Percentiles rank a stretch among this genome's conserved stretches.
Evolutionary conservation across 139 green algal species (phyloP).

Genomic region (Chlamydomonas urium): DNA sequence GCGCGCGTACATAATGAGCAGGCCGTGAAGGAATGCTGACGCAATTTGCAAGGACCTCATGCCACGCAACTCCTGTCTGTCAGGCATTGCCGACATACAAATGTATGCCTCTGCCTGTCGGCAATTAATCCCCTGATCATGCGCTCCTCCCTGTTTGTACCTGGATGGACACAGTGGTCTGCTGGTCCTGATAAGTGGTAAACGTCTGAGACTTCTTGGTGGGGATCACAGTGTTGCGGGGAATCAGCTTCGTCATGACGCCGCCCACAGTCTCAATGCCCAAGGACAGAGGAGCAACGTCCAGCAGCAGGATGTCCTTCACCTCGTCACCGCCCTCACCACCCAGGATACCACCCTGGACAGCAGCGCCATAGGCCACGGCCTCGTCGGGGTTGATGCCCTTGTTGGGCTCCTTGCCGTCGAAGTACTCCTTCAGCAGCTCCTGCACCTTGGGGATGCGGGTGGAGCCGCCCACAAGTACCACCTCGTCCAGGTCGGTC

Average conservation of each 20-base stretch:
- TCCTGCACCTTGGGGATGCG: conserved; percentile 92
- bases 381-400: conserved; percentile 94
- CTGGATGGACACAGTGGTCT: conserved; percentile 87
- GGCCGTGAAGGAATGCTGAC: neutral
- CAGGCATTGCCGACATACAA: no score
- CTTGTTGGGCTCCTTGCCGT: conserved; percentile 92
- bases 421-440: conserved; percentile 86
- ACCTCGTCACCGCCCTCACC: conserved; percentile 41
- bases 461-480: conserved; percentile 94
- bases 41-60: neutral
- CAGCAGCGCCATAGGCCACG: conserved; percentile 87
- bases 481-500: conserved; percentile 54
- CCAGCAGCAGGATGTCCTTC: conserved; percentile 37
- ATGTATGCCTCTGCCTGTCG: neutral
- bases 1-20: neutral
- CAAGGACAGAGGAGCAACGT: conserved; percentile 76
- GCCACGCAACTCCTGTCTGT: neutral
- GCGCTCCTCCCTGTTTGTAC: no score
- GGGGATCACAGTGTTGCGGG: conserved; percentile 86
- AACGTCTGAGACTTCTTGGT: conserved; percentile 99
- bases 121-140: no score
- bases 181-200: conserved; percentile 98
- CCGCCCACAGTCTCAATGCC: conserved; percentile 91
- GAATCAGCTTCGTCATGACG: conserved; percentile 94
- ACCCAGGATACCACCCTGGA: conserved; percentile 66